Percentiles rank a stretch among this genome's conserved stretches.
phyloP scores from a whole-genome alignment of 169 alveolate species.

The Cryptosporidium tyzzeri region DNA sequence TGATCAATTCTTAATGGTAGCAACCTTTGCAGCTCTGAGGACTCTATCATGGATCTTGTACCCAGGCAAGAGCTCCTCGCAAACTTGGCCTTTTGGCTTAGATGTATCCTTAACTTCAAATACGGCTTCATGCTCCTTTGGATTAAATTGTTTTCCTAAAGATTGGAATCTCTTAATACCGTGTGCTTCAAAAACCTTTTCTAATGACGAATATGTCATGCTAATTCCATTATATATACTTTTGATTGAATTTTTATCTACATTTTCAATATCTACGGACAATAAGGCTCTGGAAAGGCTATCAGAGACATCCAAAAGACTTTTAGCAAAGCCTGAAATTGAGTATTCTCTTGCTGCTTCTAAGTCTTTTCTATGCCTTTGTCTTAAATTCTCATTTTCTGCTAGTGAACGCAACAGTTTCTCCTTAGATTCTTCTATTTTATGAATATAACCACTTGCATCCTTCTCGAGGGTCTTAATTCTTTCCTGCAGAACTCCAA shows the following conservation, averaged over 20 bases:
- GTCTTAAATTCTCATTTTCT: conserved; percentile 76
- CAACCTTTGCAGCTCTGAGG: conserved; percentile 87
- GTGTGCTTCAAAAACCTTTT: conserved; percentile 78
- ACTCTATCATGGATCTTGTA: conserved; percentile 85
- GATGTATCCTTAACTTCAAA: conserved; percentile 80
- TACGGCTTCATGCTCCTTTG: conserved; percentile 87
- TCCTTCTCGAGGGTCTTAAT: conserved; percentile 45
- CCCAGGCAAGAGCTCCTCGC: conserved; percentile 83
- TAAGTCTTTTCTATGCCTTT: conserved; percentile 77
- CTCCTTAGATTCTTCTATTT: conserved; percentile 67
- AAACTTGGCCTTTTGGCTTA: conserved; percentile 81
- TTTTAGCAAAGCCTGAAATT: conserved; percentile 87
- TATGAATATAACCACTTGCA: conserved; percentile 18
- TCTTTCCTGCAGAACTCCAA: conserved; percentile 43
- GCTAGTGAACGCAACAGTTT: conserved; percentile 75
- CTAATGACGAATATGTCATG: conserved; percentile 82
- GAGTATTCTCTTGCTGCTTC: conserved; percentile 81
- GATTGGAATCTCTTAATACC: conserved; percentile 82
- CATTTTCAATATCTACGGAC: conserved; percentile 63
- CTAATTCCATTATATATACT: conserved; percentile 81
- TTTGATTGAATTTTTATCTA: conserved; percentile 76
- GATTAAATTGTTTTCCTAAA: conserved; percentile 84
- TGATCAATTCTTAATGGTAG: conserved; percentile 80
- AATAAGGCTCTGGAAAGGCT: conserved; percentile 84
- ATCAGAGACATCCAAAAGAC: conserved; percentile 85